Conservation (phyloP, 345 rosid species). For the Cardamine chenopodiifolia region DNA sequence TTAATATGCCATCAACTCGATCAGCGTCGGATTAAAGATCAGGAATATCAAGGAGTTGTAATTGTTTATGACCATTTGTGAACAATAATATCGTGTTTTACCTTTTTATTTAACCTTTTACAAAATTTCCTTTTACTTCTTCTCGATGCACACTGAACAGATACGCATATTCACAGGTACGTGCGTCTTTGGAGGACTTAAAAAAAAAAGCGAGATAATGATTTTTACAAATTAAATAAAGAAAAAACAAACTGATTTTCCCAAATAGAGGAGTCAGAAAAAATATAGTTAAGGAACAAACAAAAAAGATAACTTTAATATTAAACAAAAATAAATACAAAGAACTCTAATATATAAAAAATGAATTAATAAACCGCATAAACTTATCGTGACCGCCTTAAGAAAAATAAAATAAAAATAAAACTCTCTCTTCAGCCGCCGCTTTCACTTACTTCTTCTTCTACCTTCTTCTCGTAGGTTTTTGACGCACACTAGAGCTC, state of each 20-base stretch:
- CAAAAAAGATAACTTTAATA: constrained; percentile 32
- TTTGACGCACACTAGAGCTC: constrained; percentile 28
- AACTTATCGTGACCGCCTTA: constrained; percentile 44
- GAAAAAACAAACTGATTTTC: constrained; percentile 26
- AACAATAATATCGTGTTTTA: constrained; percentile 1
- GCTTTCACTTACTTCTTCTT: constrained; percentile 37
- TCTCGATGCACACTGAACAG: constrained; percentile 38
- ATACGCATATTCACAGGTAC: constrained; percentile 43
- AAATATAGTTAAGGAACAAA: constrained; percentile 24
- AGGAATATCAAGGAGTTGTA: constrained; percentile 13
- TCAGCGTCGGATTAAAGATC: background rate
- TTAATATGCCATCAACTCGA: background rate
- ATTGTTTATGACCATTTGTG: constrained; percentile 6
- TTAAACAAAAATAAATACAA: constrained; percentile 27
- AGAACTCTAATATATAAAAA: background rate
- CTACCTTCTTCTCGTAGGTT: constrained; percentile 18
- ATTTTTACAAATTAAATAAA: constrained; percentile 20
- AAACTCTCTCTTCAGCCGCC: constrained; percentile 45
- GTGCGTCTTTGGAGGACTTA: constrained; percentile 39
- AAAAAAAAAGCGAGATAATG: constrained; percentile 29
- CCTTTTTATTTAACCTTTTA: background rate
- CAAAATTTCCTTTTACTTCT: background rate
- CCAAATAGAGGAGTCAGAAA: constrained; percentile 32
- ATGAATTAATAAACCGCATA: constrained; percentile 39
- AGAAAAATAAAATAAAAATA: constrained; percentile 2